A percentile compares a stretch with the other conserved stretches of the same genome.
These are phyloP conservation scores for Saturnispora bothae DNA, from an alignment of 805 yeast species.

Conservation along the genomic window DNA sequence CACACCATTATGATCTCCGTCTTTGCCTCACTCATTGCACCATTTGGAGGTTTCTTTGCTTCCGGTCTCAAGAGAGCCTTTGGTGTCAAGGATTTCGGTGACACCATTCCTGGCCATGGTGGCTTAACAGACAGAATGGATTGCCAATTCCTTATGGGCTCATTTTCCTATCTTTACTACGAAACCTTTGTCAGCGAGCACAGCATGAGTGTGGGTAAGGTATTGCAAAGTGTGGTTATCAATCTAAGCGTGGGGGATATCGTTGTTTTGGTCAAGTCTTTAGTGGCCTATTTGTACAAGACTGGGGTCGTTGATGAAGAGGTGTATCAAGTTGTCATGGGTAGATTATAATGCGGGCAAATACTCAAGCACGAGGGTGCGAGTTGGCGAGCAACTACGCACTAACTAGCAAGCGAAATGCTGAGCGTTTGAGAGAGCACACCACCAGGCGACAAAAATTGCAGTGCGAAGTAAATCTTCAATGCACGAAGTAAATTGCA, in stretches of 20 bases:
- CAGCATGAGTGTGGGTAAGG: constrained; percentile 59
- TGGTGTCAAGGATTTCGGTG: constrained; percentile 94
- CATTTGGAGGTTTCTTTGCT: constrained; percentile 97
- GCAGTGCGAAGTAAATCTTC: too few relatives aligned
- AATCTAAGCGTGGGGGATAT: constrained; percentile 61
- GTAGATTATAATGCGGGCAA: too few relatives aligned
- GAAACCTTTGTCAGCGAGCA: constrained; percentile 80
- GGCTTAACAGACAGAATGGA: constrained; percentile 97
- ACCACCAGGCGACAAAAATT: too few relatives aligned
- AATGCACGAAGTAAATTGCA: too few relatives aligned
- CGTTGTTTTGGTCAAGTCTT: constrained; percentile 45
- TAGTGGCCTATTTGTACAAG: constrained; percentile 44
- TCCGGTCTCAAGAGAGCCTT: constrained; percentile 95
- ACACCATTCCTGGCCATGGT: constrained; percentile 98
- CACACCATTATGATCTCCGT: constrained; percentile 82
- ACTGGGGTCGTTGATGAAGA: constrained; percentile 31
- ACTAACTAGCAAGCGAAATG: too few relatives aligned
- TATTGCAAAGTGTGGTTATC: constrained; percentile 66
- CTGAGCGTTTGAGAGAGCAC: too few relatives aligned
- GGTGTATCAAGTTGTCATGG: constrained; percentile 16
- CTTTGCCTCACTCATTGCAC: constrained; percentile 94
- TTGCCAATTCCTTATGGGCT: constrained; percentile 97
- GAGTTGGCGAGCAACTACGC: too few relatives aligned
- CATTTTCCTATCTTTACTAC: constrained; percentile 82
- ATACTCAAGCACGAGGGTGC: too few relatives aligned